These are phyloP conservation scores for Pittosporum tobira DNA, from an alignment of 129 eudicot species.

Conservation along the genomic window DNA sequence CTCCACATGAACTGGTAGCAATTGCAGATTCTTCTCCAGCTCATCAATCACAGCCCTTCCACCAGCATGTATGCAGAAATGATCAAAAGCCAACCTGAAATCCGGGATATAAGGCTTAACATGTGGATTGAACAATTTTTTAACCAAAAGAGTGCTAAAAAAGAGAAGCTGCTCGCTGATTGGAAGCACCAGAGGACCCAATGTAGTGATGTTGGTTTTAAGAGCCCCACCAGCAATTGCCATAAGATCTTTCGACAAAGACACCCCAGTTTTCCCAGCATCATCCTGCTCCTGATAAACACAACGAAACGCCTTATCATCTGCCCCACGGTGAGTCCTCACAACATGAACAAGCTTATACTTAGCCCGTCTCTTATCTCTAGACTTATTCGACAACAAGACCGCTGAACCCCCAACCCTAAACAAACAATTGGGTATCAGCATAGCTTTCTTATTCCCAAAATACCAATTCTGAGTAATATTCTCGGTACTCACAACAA, in stretches of 20 bases:
- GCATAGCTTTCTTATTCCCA: constrained; percentile 62
- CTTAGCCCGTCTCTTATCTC: constrained; percentile 47
- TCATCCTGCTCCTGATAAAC: constrained; percentile 63
- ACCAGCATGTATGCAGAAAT: constrained; percentile 75
- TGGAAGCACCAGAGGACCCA: constrained; percentile 70
- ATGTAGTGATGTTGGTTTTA: constrained; percentile 62
- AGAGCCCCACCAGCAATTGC: constrained; percentile 74
- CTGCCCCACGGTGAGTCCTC: constrained; percentile 62
- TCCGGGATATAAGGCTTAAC: constrained; percentile 70
- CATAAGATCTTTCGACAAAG: constrained; percentile 64
- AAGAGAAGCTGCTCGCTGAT: constrained; percentile 70
- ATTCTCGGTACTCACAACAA: constrained; percentile 62
- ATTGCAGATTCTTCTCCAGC: constrained; percentile 66
- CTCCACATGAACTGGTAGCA: constrained; percentile 47
- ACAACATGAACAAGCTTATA: constrained; percentile 64
- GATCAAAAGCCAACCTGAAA: constrained; percentile 66
- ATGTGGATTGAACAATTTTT: constrained; percentile 36
- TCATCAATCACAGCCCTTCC: constrained; percentile 79
- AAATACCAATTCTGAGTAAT: constrained; percentile 74
- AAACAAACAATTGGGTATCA: constrained; percentile 66
- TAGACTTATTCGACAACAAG: constrained; percentile 43
- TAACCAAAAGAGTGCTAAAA: constrained; percentile 44
- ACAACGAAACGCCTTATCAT: constrained; percentile 58
- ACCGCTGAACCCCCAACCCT: constrained; percentile 66
- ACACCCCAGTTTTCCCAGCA: constrained; percentile 55